A percentile compares a stretch with the other conserved stretches of the same genome.
Evolutionary conservation across 1,284 basidiomycete genomes (phyloP).

Genomic region (Flammula alnicola): DNA sequence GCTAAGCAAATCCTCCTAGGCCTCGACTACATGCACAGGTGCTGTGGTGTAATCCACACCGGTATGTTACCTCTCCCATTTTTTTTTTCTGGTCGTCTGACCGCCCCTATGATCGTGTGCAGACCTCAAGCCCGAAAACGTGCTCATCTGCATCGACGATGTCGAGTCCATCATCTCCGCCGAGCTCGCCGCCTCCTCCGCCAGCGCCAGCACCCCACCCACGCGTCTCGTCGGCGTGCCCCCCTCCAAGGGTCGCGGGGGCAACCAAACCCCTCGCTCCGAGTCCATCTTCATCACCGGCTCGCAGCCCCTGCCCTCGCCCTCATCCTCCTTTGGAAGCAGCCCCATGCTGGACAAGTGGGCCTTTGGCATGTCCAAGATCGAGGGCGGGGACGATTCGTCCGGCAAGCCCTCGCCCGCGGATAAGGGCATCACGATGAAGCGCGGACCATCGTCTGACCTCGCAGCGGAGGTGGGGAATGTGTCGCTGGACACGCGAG

Average conservation of each 20-base stretch:
- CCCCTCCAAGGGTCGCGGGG: slow-evolving; percentile 93
- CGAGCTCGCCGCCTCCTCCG: slow-evolving; percentile 69
- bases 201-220: slow-evolving; percentile 51
- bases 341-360: slow-evolving; percentile 84
- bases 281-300: slow-evolving; percentile 93
- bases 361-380: slow-evolving; percentile 91
- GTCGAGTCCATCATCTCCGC: slow-evolving; percentile 93
- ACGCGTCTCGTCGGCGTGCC: slow-evolving; percentile 84
- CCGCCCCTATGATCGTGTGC: background rate
- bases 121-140: slow-evolving; percentile 99
- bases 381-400: slow-evolving; percentile 47
- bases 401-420: slow-evolving; percentile 22
- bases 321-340: slow-evolving; percentile 72
- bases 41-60: slow-evolving; percentile 95
- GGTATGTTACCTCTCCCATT: slow-evolving; percentile 40
- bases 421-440: slow-evolving; percentile 19
- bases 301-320: slow-evolving; percentile 89
- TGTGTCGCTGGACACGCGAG: slow-evolving; percentile 57
- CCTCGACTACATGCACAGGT: slow-evolving; percentile 96
- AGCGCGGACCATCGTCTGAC: slow-evolving; percentile 28
- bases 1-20: slow-evolving; percentile 96
- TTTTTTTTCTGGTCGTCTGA: slow-evolving; percentile 14
- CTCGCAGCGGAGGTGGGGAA: slow-evolving; percentile 45
- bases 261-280: slow-evolving; percentile 93
- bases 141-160: slow-evolving; percentile 96